Evolutionary conservation across 176 grass and related monocot species (phyloP).

Genomic region (Microstegium vimineum): DNA sequence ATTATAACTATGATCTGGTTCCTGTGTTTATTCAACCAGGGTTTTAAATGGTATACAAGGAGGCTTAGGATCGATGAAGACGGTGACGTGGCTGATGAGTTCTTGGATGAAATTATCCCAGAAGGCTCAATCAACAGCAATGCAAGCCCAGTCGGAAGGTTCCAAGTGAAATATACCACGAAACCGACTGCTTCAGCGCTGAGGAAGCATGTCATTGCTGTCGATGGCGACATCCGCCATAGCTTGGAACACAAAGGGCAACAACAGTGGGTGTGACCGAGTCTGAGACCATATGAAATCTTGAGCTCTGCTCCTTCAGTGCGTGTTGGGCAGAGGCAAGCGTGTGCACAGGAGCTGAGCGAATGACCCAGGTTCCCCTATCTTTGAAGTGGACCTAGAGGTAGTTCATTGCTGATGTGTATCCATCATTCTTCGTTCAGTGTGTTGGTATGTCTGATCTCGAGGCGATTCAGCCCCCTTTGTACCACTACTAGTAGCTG

Average conservation of each 20-base stretch:
- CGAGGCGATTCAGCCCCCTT: neutral
- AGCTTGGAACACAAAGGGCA: slow-evolving; percentile 59
- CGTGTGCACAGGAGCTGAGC: neutral
- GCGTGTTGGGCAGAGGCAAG: neutral
- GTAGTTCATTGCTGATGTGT: neutral
- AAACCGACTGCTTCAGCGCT: slow-evolving; percentile 48
- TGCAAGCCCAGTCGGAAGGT: slow-evolving; percentile 32
- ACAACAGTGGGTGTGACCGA: slow-evolving; percentile 64
- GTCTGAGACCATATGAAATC: neutral
- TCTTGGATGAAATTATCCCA: slow-evolving; percentile 54
- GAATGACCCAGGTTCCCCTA: neutral
- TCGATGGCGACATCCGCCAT: slow-evolving; percentile 67
- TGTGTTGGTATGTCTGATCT: slow-evolving; percentile 23
- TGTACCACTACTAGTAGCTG: slow-evolving; percentile 34
- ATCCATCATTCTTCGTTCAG: slow-evolving; percentile 21
- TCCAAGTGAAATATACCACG: slow-evolving; percentile 63
- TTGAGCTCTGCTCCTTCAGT: neutral
- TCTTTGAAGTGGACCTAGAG: neutral
- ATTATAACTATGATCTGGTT: neutral
- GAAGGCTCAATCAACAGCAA: slow-evolving; percentile 19
- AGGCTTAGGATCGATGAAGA: slow-evolving; percentile 85
- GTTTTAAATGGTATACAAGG: slow-evolving; percentile 87
- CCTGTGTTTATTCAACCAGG: slow-evolving; percentile 45
- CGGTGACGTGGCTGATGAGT: slow-evolving; percentile 90
- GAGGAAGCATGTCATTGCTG: slow-evolving; percentile 61